Evolutionary conservation across 2,329 filamentous ascomycete genomes (phyloP).

Genomic region (Botrytis squamosa): DNA sequence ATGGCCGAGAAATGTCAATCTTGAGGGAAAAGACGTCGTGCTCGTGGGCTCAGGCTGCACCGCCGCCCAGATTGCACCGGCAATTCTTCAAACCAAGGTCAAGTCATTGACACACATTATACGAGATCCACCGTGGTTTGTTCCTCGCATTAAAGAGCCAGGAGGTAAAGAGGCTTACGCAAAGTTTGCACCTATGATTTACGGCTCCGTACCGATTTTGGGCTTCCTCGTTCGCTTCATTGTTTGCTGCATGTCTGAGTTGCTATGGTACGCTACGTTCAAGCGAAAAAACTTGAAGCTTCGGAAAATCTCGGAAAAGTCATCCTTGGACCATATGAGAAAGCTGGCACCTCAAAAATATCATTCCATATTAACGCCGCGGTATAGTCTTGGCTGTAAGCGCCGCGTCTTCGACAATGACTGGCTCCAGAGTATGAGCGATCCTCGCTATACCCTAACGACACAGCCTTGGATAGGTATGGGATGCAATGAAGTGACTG

Average conservation of each 20-base stretch:
- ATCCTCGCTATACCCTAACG: constrained; percentile 51
- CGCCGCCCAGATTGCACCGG: background rate
- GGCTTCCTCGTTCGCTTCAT: background rate
- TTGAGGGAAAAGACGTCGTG: background rate
- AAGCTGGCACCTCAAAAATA: constrained; percentile 50
- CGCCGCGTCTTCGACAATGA: constrained; percentile 52
- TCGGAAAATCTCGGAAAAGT: background rate
- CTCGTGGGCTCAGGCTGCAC: background rate
- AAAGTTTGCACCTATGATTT: background rate
- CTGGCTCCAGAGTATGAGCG: constrained; percentile 51
- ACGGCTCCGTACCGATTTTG: background rate
- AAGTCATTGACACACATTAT: background rate
- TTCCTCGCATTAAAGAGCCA: background rate
- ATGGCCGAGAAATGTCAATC: background rate
- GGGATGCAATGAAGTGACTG: background rate
- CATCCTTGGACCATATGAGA: constrained; percentile 37
- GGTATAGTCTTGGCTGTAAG: constrained; percentile 58
- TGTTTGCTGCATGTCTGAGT: background rate
- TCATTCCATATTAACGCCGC: constrained; percentile 55
- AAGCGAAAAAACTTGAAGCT: background rate
- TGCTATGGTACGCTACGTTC: background rate
- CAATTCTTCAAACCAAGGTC: background rate
- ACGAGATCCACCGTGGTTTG: background rate
- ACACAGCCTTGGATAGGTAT: constrained; percentile 47
- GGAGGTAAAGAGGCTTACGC: background rate